Percentiles rank a stretch among this genome's conserved stretches.
These are phyloP conservation scores for Astrephomene gubernaculifera DNA, from an alignment of 139 green algal genomes.

Conservation along the genomic window DNA sequence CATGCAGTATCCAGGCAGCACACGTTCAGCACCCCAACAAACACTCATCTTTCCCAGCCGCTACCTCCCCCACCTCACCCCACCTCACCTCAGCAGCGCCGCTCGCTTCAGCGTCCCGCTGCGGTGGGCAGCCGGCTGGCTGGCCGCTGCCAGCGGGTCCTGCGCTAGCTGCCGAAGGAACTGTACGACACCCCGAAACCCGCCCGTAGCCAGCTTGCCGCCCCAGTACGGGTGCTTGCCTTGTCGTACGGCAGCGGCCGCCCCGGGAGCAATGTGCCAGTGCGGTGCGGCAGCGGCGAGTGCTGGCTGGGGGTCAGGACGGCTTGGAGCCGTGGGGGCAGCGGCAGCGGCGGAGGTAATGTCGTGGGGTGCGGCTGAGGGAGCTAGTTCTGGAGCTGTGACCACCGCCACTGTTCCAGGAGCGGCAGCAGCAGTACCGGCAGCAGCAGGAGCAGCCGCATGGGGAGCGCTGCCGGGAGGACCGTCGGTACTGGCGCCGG, in stretches of 20 bases:
- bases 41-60: no score
- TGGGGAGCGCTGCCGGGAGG: no score
- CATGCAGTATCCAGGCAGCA: no score
- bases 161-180: background rate
- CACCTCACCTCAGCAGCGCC: background rate
- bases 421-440: no score
- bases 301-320: background rate
- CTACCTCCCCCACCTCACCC: background rate
- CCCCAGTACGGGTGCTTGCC: slow-evolving; percentile 9
- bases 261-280: background rate
- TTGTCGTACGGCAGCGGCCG: no score
- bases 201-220: background rate
- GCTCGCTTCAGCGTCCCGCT: background rate
- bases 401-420: no score
- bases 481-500: no score
- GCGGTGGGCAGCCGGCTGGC: background rate
- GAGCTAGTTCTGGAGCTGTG: no score
- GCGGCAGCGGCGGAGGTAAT: background rate
- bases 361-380: no score
- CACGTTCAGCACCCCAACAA: no score
- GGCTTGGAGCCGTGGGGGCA: no score
- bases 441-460: no score
- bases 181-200: background rate
- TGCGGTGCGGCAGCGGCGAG: background rate
- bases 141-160: background rate